A percentile compares a stretch with the other conserved stretches of the same genome.
Conservation (phyloP, 768 basidiomycete genomes). For the Suillus luteus region DNA sequence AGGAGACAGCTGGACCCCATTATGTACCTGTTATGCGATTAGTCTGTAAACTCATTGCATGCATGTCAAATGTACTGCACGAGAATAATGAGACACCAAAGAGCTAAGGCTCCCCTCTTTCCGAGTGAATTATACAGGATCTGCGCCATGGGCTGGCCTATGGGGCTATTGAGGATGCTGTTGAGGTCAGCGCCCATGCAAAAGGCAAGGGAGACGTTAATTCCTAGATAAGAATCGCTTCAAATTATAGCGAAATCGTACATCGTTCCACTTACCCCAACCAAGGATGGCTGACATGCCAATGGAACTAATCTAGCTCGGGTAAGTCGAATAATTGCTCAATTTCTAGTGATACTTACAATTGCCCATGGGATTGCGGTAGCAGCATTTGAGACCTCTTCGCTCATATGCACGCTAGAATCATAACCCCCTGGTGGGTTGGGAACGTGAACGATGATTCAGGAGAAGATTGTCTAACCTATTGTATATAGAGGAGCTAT, state of each 20-base stretch:
- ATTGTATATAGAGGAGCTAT: conserved; percentile 40
- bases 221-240: too few relatives aligned
- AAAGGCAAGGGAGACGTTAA: too few relatives aligned
- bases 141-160: too few relatives aligned
- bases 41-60: background rate
- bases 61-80: conserved; percentile 22
- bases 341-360: conserved; percentile 28
- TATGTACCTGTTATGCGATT: conserved; percentile 42
- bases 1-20: conserved; percentile 57
- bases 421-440: conserved; percentile 51
- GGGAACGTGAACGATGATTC: conserved; percentile 29
- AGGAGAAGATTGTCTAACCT: conserved; percentile 23
- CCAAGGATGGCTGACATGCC: conserved; percentile 59
- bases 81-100: too few relatives aligned
- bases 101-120: too few relatives aligned
- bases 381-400: conserved; percentile 70
- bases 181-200: too few relatives aligned
- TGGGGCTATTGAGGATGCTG: too few relatives aligned
- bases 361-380: conserved; percentile 68
- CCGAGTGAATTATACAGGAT: too few relatives aligned
- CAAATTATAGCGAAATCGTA: too few relatives aligned
- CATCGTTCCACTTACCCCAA: conserved; percentile 21
- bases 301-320: conserved; percentile 44
- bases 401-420: conserved; percentile 65
- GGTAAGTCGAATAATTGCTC: conserved; percentile 35